phyloP scores from a whole-genome alignment of 371 early-diverging fungal genomes.

The Neoconidiobolus thromboides region DNA sequence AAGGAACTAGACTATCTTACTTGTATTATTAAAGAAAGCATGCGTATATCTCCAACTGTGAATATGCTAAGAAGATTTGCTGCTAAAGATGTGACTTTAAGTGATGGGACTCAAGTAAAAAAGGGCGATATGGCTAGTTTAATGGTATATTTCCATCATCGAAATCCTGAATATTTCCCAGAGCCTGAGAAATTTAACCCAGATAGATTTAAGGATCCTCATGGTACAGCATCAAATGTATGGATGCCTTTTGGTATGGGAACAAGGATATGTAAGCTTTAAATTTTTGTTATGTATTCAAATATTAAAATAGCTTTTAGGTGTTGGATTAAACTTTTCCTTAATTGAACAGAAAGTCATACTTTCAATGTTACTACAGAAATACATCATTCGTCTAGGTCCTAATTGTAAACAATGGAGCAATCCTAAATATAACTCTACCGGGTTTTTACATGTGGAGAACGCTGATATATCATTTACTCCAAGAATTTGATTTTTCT shows the following conservation, averaged over 20 bases:
- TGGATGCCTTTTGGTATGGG: background rate
- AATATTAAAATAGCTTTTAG: background rate
- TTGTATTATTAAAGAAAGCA: background rate
- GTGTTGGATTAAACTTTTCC: constrained; percentile 29
- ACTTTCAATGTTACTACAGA: constrained; percentile 21
- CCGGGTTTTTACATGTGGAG: too few species aligned
- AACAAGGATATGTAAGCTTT: background rate
- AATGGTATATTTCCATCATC: background rate
- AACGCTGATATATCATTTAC: too few species aligned
- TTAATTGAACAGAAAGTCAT: constrained; percentile 27
- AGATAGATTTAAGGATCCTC: background rate
- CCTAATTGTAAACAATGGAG: background rate
- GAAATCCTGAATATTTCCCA: background rate
- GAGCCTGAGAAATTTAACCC: background rate
- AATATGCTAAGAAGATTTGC: background rate
- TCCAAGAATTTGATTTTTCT: too few species aligned
- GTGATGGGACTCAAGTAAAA: background rate
- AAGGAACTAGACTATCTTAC: background rate
- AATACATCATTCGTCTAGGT: constrained; percentile 5
- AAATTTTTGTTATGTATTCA: background rate
- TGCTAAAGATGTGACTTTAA: background rate
- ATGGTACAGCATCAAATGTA: background rate
- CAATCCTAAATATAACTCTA: too few species aligned
- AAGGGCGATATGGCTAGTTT: background rate
- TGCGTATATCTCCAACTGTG: background rate